Conservation (phyloP, 257 asterid species). For the Solanum pimpinellifolium region DNA sequence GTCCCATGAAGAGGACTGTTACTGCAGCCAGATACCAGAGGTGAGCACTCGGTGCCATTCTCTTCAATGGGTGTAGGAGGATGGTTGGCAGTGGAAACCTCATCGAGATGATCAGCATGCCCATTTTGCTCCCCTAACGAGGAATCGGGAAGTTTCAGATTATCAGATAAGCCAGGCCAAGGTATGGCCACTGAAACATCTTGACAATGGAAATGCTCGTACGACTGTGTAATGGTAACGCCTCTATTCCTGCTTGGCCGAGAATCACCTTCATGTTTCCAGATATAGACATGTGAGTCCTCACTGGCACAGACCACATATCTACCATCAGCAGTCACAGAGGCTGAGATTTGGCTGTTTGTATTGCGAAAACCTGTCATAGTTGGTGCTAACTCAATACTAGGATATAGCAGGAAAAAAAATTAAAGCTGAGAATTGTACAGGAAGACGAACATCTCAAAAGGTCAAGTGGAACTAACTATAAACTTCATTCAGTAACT, state of each 20-base stretch:
- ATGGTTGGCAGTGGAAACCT: slow-evolving; percentile 36
- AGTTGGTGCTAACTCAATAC: not conserved
- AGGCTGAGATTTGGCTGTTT: slow-evolving; percentile 89
- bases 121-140: slow-evolving; percentile 27
- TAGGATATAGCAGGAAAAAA: not conserved
- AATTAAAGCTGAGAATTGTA: not conserved
- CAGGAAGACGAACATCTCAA: not conserved
- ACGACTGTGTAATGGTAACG: slow-evolving; percentile 60
- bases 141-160: slow-evolving; percentile 31
- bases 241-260: slow-evolving; percentile 74
- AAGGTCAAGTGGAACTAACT: not conserved
- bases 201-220: slow-evolving; percentile 81
- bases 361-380: slow-evolving; percentile 77
- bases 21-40: slow-evolving; percentile 35
- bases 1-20: slow-evolving; percentile 53
- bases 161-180: slow-evolving; percentile 70
- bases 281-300: slow-evolving; percentile 81
- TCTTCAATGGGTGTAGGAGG: slow-evolving; percentile 55
- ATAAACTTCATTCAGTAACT: not conserved
- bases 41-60: slow-evolving; percentile 38
- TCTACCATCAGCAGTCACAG: slow-evolving; percentile 74
- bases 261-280: slow-evolving; percentile 86
- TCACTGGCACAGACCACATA: slow-evolving; percentile 86
- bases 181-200: slow-evolving; percentile 92
- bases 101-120: slow-evolving; percentile 27